Conservation (phyloP, 164 flowering plant species). For the Tinospora cordifolia region DNA sequence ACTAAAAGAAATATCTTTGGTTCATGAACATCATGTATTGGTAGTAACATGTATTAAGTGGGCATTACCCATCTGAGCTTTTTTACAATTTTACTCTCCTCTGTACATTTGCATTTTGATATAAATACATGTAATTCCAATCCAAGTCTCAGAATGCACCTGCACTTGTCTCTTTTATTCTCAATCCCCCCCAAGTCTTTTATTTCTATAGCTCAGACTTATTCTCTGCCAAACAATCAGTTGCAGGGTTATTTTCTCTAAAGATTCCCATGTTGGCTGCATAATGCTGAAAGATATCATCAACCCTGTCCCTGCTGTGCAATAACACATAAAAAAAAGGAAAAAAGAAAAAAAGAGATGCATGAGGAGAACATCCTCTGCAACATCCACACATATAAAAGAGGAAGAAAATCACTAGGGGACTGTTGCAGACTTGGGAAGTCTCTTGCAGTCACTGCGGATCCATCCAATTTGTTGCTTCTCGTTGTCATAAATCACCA, state of each 20-base stretch:
- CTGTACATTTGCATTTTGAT: neutral
- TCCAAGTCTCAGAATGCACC: neutral
- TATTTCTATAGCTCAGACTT: neutral
- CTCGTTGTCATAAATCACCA: conserved; percentile 80
- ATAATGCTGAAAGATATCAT: conserved; percentile 22
- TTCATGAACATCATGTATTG: no score
- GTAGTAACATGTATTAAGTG: no score
- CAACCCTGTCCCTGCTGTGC: conserved; percentile 41
- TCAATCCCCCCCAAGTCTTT: neutral
- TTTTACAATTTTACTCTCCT: neutral
- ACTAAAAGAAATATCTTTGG: no score
- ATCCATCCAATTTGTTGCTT: conserved; percentile 71
- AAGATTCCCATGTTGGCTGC: conserved; percentile 24
- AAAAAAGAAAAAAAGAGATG: conserved; percentile 21
- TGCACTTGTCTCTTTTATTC: neutral
- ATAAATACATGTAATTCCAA: neutral
- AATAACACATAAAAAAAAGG: no score
- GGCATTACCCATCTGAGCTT: no score
- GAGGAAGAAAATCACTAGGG: conserved; percentile 25
- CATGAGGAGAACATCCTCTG: conserved; percentile 31
- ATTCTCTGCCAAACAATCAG: neutral
- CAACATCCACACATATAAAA: conserved; percentile 13
- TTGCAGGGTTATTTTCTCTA: conserved; percentile 16
- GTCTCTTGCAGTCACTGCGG: conserved; percentile 52
- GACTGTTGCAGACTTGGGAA: conserved; percentile 58